Conservation (phyloP, 1,284 basidiomycete species). For the Kalmanozyma brasiliensis region DNA sequence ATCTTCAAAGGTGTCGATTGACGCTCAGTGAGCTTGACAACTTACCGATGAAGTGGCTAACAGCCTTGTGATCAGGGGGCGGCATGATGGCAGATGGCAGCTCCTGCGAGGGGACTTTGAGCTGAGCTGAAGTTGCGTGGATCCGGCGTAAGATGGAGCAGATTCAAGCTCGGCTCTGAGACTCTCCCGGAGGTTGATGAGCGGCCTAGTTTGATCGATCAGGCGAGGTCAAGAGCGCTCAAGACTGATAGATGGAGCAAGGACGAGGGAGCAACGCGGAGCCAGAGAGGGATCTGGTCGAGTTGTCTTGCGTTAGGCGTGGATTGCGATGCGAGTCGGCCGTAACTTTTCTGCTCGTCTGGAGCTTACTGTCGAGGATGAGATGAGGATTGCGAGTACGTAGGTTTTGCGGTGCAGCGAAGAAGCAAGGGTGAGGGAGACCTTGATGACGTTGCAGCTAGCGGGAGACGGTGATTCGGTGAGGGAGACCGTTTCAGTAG, state of each 20-base stretch:
- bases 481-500: neutral
- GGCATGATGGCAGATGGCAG: slow-evolving; percentile 30
- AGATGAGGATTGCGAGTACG: neutral
- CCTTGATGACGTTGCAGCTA: slow-evolving; percentile 34
- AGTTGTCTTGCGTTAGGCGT: neutral
- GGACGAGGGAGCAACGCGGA: slow-evolving; percentile 1
- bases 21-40: neutral
- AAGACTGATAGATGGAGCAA: slow-evolving; percentile 2
- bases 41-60: slow-evolving; percentile 64
- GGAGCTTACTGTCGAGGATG: too few species aligned
- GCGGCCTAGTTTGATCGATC: neutral
- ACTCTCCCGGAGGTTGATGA: too few species aligned
- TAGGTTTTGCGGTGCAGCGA: slow-evolving; percentile 17
- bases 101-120: too few species aligned
- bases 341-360: slow-evolving; percentile 2
- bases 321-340: neutral
- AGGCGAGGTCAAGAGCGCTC: slow-evolving; percentile 33
- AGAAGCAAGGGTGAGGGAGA: slow-evolving; percentile 47
- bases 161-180: neutral
- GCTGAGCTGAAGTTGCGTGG: neutral
- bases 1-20: neutral
- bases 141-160: slow-evolving; percentile 1
- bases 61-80: slow-evolving; percentile 58
- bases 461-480: neutral
- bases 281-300: slow-evolving; percentile 31